These are phyloP conservation scores for Flaveria sonorensis DNA, from an alignment of 129 eudicot species.

Conservation along the genomic window DNA sequence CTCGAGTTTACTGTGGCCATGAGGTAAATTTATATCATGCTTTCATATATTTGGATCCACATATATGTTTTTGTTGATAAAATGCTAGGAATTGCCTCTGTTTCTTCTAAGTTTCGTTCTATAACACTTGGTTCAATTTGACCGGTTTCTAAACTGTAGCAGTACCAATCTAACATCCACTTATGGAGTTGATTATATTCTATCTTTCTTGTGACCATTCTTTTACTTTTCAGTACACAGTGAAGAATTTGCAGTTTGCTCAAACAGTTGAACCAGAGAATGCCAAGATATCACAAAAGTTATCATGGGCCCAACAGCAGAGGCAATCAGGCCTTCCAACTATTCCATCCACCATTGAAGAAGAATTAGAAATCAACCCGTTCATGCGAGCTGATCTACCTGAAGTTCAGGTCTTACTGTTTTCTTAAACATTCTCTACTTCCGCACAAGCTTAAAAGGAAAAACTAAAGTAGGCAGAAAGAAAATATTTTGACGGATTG, in stretches of 20 bases:
- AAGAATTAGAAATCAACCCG: slow-evolving; percentile 79
- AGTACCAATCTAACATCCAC: not conserved
- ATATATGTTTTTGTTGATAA: not conserved
- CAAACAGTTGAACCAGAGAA: slow-evolving; percentile 92
- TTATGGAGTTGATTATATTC: not conserved
- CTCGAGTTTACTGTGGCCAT: slow-evolving; percentile 86
- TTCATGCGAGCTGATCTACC: slow-evolving; percentile 83
- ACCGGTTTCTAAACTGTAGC: not conserved
- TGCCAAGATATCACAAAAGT: slow-evolving; percentile 61
- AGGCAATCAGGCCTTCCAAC: slow-evolving; percentile 77
- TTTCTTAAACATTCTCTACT: slow-evolving; percentile 12
- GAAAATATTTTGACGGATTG: not conserved
- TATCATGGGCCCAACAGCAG: slow-evolving; percentile 89
- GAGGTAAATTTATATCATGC: slow-evolving; percentile 55
- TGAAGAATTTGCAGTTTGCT: slow-evolving; percentile 96
- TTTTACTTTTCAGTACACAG: slow-evolving; percentile 70
- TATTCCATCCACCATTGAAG: slow-evolving; percentile 79
- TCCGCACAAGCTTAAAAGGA: slow-evolving; percentile 4
- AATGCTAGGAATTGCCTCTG: not conserved
- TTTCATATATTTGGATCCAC: not conserved
- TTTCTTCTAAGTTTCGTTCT: not conserved
- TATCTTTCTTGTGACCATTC: not conserved
- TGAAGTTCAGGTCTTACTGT: slow-evolving; percentile 64
- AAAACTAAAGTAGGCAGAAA: not conserved
- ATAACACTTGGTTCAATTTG: not conserved